Evolutionary conservation across 345 rosid species (phyloP), one percentile per base, ranked within the genome.

Genomic region (Murraya koenigii): DNA sequence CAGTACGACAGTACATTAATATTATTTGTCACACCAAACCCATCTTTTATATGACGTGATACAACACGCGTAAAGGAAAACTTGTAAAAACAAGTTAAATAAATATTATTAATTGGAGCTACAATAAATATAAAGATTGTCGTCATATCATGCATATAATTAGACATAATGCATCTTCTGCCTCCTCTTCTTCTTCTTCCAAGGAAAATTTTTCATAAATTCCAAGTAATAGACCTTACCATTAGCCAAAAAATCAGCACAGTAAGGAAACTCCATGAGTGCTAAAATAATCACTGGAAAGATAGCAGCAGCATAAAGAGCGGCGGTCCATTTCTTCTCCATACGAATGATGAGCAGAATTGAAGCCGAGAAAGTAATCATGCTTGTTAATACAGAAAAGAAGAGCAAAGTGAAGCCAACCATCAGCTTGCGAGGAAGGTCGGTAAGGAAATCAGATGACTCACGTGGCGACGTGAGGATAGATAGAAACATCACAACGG

Each of bases 401-500:
- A 81, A 81, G 39, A 84, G 87, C 5, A 74, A 76, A 3, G 22
- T 35, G 77, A 84, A 81, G 41, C 82, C 87, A 13, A 69, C 7
- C 1, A 49, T 25, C 3, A 84, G 66, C 7, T 79, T 76, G 1
- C 59, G 56, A 4, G 87, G 87, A 44, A 84, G 77, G 0, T 28
- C 75, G 15, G 3, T 6, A 49, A 1, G 62, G 69, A 84, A 84
- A 32, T 79, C 82, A 5, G 65, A 33, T 6, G 15, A 11, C 28
- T 56, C 47, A 15, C 28, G 70, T 0, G 82, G 76, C 3, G 80
- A 78, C 5, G 84, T 84, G 13, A 78, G 84, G 38, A 78, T 14
- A 0, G 82, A 84, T 0, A 84, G 82, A 49, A 81, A 83, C 75
- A 81, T 58, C 26, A 84, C 80, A 2, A 84, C 77, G 1, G 86